These are phyloP conservation scores for Adansonia rubrostipa DNA, from an alignment of 441 rosid species.

Conservation along the genomic window DNA sequence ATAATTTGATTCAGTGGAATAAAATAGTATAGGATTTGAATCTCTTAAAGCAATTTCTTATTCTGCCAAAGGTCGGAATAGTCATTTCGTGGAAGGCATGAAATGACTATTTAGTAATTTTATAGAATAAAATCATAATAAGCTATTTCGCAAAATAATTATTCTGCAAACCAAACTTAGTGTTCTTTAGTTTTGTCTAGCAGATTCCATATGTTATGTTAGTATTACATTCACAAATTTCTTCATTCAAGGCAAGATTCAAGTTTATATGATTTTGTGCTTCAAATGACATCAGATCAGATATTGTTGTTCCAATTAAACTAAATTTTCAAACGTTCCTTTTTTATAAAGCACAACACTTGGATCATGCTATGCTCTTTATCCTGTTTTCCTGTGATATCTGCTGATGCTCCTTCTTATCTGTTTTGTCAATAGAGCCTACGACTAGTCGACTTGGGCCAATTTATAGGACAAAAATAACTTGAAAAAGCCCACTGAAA, in stretches of 20 bases:
- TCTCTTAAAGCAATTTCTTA: too few species aligned
- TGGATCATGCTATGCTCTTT: not conserved
- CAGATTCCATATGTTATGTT: not conserved
- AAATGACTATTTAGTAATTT: too few species aligned
- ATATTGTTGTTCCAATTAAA: not conserved
- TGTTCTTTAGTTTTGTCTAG: not conserved
- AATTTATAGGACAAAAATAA: not conserved
- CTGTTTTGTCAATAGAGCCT: not conserved
- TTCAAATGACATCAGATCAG: not conserved
- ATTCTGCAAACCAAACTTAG: not conserved
- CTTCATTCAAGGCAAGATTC: slow-evolving; percentile 1
- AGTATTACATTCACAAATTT: not conserved
- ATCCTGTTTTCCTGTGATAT: not conserved
- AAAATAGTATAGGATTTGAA: too few species aligned
- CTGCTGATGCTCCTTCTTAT: not conserved
- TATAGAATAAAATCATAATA: too few species aligned
- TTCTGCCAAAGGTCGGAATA: too few species aligned
- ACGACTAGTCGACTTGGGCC: not conserved
- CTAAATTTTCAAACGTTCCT: not conserved
- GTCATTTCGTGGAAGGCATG: too few species aligned
- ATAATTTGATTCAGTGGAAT: too few species aligned
- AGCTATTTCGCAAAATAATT: too few species aligned
- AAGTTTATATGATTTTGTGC: not conserved
- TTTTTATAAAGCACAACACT: not conserved
- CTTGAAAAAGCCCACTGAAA: not conserved